These are phyloP conservation scores for Boletus barrowsii DNA, from an alignment of 768 basidiomycete species.

Conservation along the genomic window DNA sequence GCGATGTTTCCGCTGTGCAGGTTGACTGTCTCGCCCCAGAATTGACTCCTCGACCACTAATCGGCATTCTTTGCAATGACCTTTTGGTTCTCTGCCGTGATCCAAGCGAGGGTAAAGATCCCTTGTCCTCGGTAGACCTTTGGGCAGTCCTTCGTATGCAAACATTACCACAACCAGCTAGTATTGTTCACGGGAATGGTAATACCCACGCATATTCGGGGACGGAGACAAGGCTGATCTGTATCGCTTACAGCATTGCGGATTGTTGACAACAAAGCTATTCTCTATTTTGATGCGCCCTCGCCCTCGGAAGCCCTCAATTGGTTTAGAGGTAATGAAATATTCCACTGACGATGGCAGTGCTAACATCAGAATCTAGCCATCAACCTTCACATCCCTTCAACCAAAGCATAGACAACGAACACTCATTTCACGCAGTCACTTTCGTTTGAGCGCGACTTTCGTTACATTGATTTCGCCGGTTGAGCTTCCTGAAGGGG, in stretches of 20 bases:
- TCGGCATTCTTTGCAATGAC: constrained; percentile 90
- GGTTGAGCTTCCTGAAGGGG: constrained; percentile 13
- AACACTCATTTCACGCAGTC: constrained; percentile 7
- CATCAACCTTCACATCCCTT: constrained; percentile 86
- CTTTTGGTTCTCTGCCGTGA: constrained; percentile 89
- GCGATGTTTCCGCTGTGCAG: constrained; percentile 77
- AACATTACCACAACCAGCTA: constrained; percentile 85
- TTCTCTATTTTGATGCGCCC: constrained; percentile 84
- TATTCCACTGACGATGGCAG: constrained; percentile 7
- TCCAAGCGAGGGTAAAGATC: constrained; percentile 77
- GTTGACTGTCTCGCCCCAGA: constrained; percentile 90
- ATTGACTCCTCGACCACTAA: constrained; percentile 70
- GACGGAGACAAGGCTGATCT: constrained; percentile 5
- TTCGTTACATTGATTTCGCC: constrained; percentile 1
- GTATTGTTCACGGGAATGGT: constrained; percentile 87
- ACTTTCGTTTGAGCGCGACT: constrained; percentile 6
- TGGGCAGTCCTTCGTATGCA: constrained; percentile 98
- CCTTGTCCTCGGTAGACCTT: constrained; percentile 74
- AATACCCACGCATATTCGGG: constrained; percentile 14
- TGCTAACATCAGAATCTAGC: constrained; percentile 41
- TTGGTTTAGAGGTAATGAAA: constrained; percentile 76
- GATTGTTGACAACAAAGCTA: constrained; percentile 88
- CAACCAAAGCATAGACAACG: constrained; percentile 62
- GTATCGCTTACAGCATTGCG: constrained; percentile 56
- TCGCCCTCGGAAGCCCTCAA: constrained; percentile 82